Evolutionary conservation across 75 land plant species (phyloP), one percentile per base, ranked within the genome.

Genomic region (Sequoiadendron giganteum): DNA sequence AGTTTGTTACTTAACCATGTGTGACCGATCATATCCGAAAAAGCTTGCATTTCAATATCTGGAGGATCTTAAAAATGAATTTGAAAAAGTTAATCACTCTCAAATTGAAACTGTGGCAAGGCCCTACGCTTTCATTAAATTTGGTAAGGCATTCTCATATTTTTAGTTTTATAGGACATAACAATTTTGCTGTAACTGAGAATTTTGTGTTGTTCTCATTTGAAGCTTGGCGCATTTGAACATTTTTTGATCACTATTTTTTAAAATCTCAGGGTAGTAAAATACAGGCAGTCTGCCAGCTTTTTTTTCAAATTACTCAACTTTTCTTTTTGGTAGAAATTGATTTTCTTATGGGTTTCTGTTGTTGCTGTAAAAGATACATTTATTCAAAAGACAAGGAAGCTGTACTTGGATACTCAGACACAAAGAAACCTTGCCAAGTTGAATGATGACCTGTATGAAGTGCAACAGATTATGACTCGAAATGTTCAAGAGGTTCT

Each of bases 401-500:
- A 97, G 91, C 90, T 97, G 68, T 97, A 97, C 89, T 88, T 93
- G 93, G 99, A 97, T 86, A 97, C 99, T 7, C 91, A 92, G 39
- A 97, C 99, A 48, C 99, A 97, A 83, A 86, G 99, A 38, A 97
- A 97, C 75, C 89, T 97, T 65, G 92, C 99, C 61, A 97, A 96
- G 91, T 91, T 97, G 90, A 97, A 97, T 91, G 98, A 97, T 91
- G 99, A 97, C 58, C 93, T 97, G 58, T 95, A 94, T 87, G 99
- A 97, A 90, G 98, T 97, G 40, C 98, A 97, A 87, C 99, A 97
- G 81, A 97, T 97, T 86, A 97, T 96, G 99, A 97, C 99, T 36
- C 96, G 99, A 58, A 97, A 97, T 89, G 95, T 97, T 36, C 98
- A 97, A 86, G 99, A 97, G 87, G 99, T 97, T 90, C 92, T 97